Conservation (phyloP, 305 asterid species). For the Stenogyne calaminthoides region DNA sequence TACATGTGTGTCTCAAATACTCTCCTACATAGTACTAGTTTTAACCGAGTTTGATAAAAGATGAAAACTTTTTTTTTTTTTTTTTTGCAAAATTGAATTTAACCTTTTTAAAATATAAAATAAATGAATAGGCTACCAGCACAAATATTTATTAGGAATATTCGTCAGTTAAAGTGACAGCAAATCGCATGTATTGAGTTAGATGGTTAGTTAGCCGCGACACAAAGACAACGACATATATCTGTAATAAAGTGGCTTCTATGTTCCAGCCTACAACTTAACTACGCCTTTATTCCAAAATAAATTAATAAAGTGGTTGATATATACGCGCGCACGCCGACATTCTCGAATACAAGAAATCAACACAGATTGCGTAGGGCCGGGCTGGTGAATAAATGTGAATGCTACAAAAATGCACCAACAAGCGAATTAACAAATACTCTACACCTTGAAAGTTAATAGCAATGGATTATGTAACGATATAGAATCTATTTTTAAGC, state of each 20-base stretch:
- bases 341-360: neutral
- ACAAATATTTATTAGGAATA: neutral
- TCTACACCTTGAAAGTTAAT: too few relatives aligned
- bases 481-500: too few relatives aligned
- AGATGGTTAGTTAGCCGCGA: neutral
- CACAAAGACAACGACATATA: too few relatives aligned
- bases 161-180: neutral
- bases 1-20: too few relatives aligned
- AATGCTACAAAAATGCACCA: neutral
- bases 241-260: neutral
- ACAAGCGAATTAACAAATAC: too few relatives aligned
- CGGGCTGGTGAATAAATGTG: neutral
- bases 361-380: too few relatives aligned
- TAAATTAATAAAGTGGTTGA: neutral
- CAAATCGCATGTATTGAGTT: neutral
- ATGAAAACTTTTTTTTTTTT: too few relatives aligned
- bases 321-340: neutral
- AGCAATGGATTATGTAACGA: too few relatives aligned
- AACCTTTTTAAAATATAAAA: too few relatives aligned
- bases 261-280: neutral
- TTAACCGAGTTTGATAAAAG: too few relatives aligned
- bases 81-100: too few relatives aligned
- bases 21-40: too few relatives aligned
- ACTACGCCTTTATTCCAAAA: neutral
- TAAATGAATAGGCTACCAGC: neutral